A percentile compares a stretch with the other conserved stretches of the same genome.
Conservation (phyloP, 225 moss, liverwort and hornwort genomes). For the Pleurozium schreberi region DNA sequence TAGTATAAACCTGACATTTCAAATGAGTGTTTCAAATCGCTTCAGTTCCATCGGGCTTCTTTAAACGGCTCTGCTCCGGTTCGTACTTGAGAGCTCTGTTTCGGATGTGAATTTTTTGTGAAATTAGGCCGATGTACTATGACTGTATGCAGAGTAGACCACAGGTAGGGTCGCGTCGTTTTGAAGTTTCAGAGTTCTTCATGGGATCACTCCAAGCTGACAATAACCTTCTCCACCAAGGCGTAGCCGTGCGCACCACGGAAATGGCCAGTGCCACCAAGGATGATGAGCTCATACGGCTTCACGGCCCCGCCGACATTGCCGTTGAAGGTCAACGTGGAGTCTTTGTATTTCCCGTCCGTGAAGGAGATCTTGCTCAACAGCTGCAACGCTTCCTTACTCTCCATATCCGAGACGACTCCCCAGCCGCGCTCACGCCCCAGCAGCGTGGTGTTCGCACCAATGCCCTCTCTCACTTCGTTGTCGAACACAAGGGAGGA, state of each 20-base stretch:
- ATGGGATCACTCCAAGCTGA: not conserved
- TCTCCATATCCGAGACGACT: not conserved
- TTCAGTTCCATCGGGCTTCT: not conserved
- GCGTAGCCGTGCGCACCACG: constrained; percentile 27
- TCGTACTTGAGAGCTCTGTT: not conserved
- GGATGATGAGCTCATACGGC: constrained; percentile 12
- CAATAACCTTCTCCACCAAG: not conserved
- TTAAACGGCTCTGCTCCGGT: not conserved
- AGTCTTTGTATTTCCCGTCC: not conserved
- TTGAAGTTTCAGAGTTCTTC: not conserved
- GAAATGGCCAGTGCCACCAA: constrained; percentile 23
- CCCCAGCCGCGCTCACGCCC: constrained; percentile 35
- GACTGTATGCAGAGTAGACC: not conserved
- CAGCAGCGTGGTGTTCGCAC: not conserved
- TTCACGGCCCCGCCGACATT: not conserved
- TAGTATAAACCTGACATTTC: not conserved
- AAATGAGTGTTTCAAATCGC: not conserved
- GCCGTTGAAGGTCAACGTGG: constrained; percentile 4
- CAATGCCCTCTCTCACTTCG: constrained; percentile 18
- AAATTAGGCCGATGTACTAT: not conserved
- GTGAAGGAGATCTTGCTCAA: constrained; percentile 12
- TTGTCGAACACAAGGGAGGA: constrained; percentile 29
- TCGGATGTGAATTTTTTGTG: not conserved
- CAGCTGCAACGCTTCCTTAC: constrained; percentile 12
- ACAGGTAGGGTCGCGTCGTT: not conserved